These are phyloP conservation scores for Rasamsonia emersonii DNA, from an alignment of 2,329 filamentous ascomycete species.

Conservation along the genomic window DNA sequence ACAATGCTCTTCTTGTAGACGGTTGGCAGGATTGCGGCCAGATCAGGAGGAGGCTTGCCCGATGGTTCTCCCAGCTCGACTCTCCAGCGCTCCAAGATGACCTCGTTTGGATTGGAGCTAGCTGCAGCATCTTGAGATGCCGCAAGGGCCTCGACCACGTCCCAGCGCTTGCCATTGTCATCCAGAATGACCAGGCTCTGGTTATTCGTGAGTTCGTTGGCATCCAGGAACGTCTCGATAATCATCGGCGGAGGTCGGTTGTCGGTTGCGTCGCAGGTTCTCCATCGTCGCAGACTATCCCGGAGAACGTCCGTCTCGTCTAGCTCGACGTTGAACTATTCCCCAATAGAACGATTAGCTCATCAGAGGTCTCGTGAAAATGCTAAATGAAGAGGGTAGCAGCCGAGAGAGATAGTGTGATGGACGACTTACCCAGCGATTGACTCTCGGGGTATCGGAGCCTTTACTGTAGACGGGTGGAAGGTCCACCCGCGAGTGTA, in stretches of 20 bases:
- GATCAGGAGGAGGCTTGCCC: conserved; percentile 46
- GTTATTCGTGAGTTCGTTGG: conserved; percentile 66
- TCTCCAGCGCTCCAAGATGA: conserved; percentile 85
- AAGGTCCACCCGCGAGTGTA: conserved; percentile 70
- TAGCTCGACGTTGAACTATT: conserved; percentile 86
- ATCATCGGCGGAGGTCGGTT: conserved; percentile 73
- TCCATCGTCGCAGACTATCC: conserved; percentile 76
- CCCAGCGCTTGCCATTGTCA: conserved; percentile 84
- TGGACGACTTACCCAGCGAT: conserved; percentile 82
- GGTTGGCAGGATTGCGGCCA: conserved; percentile 61
- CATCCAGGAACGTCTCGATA: conserved; percentile 84
- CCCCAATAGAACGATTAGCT: conserved; percentile 5
- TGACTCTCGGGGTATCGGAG: conserved; percentile 56
- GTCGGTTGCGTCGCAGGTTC: conserved; percentile 64
- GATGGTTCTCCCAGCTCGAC: conserved; percentile 64
- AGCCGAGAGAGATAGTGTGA: too few species aligned
- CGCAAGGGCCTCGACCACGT: conserved; percentile 76
- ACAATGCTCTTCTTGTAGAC: conserved; percentile 97
- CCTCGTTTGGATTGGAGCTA: conserved; percentile 52
- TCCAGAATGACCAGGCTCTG: conserved; percentile 84
- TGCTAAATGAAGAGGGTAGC: too few species aligned
- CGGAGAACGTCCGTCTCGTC: conserved; percentile 84
- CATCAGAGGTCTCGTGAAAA: not conserved
- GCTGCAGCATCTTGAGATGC: conserved; percentile 44
- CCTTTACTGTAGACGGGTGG: conserved; percentile 48